Evolutionary conservation across 441 rosid species (phyloP).

Genomic region (Pelargonium myrrhifolium): DNA sequence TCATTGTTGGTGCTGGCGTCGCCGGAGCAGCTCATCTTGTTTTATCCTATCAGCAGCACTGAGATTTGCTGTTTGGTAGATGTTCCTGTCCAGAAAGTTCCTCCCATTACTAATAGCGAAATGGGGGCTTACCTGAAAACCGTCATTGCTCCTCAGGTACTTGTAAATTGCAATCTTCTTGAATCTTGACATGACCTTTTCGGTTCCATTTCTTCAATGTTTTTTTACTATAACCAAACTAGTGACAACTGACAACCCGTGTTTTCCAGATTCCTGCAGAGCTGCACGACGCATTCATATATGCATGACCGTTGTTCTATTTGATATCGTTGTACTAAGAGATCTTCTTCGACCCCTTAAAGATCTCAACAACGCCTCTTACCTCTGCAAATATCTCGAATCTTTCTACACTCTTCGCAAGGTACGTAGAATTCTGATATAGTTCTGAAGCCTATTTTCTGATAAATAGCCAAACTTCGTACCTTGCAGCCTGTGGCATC

Average conservation of each 20-base stretch:
- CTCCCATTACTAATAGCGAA: background rate
- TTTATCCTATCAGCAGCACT: background rate
- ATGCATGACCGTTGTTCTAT: background rate
- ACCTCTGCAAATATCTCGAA: background rate
- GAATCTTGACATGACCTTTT: too few relatives aligned
- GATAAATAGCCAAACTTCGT: background rate
- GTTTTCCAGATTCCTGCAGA: background rate
- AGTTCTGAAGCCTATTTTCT: background rate
- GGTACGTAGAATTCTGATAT: background rate
- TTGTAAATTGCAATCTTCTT: background rate
- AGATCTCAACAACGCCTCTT: background rate
- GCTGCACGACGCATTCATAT: background rate
- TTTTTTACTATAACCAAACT: too few relatives aligned
- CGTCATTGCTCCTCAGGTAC: background rate
- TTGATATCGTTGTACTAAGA: background rate
- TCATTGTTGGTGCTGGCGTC: slow-evolving; percentile 6
- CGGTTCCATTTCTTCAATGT: too few relatives aligned
- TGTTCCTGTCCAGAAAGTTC: background rate
- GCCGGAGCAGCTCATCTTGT: slow-evolving; percentile 1
- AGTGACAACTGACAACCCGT: background rate
- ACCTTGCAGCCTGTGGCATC: slow-evolving; percentile 4
- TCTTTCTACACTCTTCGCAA: slow-evolving; percentile 2
- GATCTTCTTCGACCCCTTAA: background rate
- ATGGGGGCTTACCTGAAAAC: background rate
- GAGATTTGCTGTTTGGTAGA: slow-evolving; percentile 2